Percentiles rank a stretch among this genome's conserved stretches.
Evolutionary conservation across 495 filamentous ascomycete species (phyloP).

Genomic region (Hypoxylon subgilvum): DNA sequence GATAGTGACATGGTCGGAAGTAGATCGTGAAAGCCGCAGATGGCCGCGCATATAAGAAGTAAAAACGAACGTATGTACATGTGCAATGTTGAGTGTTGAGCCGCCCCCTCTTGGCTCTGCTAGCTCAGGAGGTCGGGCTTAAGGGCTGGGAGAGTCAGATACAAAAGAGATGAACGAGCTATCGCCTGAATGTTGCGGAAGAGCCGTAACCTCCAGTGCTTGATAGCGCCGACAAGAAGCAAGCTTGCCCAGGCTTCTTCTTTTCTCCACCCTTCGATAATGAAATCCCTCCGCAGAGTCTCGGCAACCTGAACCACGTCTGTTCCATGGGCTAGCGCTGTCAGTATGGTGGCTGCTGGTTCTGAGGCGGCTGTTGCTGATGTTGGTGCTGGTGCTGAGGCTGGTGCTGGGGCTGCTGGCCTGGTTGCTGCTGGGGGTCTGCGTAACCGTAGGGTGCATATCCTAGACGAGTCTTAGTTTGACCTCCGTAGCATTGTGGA

Average conservation of each 20-base stretch:
- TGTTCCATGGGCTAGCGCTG: not conserved
- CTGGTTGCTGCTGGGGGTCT: constrained; percentile 42
- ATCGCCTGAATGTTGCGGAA: constrained; percentile 1
- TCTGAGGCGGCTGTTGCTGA: constrained; percentile 40
- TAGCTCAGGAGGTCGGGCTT: not conserved
- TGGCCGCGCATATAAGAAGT: constrained; percentile 7
- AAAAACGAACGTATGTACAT: constrained; percentile 34
- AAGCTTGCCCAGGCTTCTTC: not conserved
- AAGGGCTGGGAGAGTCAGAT: not conserved
- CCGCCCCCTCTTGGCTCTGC: not conserved
- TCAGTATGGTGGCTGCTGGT: constrained; percentile 45
- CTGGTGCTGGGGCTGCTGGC: constrained; percentile 22
- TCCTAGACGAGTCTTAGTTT: constrained; percentile 21
- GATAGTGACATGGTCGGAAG: constrained; percentile 10
- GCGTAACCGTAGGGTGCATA: constrained; percentile 49
- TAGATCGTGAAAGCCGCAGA: constrained; percentile 11
- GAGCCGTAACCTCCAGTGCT: not conserved
- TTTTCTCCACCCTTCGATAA: not conserved
- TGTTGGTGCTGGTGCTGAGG: constrained; percentile 15
- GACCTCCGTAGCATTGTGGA: not conserved
- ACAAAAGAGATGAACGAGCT: constrained; percentile 3
- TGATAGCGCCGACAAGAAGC: constrained; percentile 2
- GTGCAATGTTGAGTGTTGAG: not conserved
- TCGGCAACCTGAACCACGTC: not conserved
- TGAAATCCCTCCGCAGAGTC: not conserved